A percentile compares a stretch with the other conserved stretches of the same genome.
Conservation (phyloP, 2,329 filamentous ascomycete species). For the Trichoderma aggressivum region DNA sequence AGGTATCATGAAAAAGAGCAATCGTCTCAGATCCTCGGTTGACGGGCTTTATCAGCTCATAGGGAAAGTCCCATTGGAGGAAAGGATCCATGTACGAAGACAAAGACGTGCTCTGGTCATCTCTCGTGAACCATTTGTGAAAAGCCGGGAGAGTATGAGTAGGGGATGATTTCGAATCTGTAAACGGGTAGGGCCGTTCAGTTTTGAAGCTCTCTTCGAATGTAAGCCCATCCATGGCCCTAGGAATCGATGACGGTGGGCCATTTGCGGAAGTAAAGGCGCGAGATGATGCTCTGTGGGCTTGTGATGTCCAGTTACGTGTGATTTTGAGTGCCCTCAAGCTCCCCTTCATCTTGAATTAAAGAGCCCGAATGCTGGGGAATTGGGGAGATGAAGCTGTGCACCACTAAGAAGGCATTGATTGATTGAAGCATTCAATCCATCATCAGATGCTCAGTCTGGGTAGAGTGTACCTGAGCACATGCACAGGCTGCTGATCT, state of each 20-base stretch:
- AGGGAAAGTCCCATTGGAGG: slow-evolving; percentile 35
- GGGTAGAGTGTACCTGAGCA: neutral
- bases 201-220: slow-evolving; percentile 54
- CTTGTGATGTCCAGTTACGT: neutral
- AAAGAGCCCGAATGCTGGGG: neutral
- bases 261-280: neutral
- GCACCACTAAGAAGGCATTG: too few species aligned
- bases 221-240: slow-evolving; percentile 36
- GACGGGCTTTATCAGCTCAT: slow-evolving; percentile 36
- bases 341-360: neutral
- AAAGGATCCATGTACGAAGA: slow-evolving; percentile 32
- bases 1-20: slow-evolving; percentile 29
- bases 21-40: slow-evolving; percentile 21
- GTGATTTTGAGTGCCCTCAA: neutral
- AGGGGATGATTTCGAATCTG: slow-evolving; percentile 42
- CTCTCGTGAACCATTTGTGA: slow-evolving; percentile 55
- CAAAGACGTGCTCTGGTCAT: slow-evolving; percentile 17
- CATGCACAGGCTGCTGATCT: neutral
- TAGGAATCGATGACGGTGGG: neutral
- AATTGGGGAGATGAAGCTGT: neutral
- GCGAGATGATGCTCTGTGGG: neutral
- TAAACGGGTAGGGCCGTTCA: slow-evolving; percentile 48
- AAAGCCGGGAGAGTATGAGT: slow-evolving; percentile 46
- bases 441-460: neutral
- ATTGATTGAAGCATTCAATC: neutral